Evolutionary conservation across 108 stramenopile species (phyloP).

Genomic region (Nitzschia sp.): DNA sequence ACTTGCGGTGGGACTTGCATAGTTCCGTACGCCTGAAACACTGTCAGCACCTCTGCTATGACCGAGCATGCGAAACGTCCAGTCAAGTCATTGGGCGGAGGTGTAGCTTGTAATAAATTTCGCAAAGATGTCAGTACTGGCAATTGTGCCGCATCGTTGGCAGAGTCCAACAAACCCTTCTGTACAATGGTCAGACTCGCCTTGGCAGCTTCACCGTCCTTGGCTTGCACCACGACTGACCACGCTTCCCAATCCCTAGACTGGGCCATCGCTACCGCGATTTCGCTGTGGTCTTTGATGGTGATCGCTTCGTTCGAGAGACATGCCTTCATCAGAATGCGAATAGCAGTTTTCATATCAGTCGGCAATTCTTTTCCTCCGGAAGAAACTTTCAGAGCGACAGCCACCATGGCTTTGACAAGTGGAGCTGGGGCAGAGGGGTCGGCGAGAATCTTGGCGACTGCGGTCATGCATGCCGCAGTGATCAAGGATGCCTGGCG

Average conservation of each 20-base stretch:
- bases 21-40: slow-evolving; percentile 64
- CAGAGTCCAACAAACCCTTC: slow-evolving; percentile 15
- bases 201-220: slow-evolving; percentile 55
- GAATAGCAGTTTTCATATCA: slow-evolving; percentile 22
- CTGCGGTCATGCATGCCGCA: slow-evolving; percentile 24
- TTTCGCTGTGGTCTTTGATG: slow-evolving; percentile 34
- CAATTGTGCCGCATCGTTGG: slow-evolving; percentile 30
- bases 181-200: slow-evolving; percentile 47
- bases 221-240: slow-evolving; percentile 46
- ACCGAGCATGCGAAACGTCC: slow-evolving; percentile 41
- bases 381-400: slow-evolving; percentile 34
- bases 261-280: slow-evolving; percentile 41
- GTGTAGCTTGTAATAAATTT: slow-evolving; percentile 29
- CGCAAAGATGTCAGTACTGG: slow-evolving; percentile 49
- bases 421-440: slow-evolving; percentile 11
- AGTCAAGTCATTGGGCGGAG: slow-evolving; percentile 34
- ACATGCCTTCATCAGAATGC: slow-evolving; percentile 48
- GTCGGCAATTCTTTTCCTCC: slow-evolving; percentile 19
- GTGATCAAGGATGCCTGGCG: slow-evolving; percentile 16
- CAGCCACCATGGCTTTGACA: slow-evolving; percentile 47
- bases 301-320: slow-evolving; percentile 38
- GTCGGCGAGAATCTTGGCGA: slow-evolving; percentile 16
- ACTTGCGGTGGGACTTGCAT: not conserved
- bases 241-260: slow-evolving; percentile 65
- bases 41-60: slow-evolving; percentile 53